Percentiles rank a stretch among this genome's conserved stretches.
Evolutionary conservation across 1,284 basidiomycete genomes (phyloP).

Genomic region (Ganoderma sinense): DNA sequence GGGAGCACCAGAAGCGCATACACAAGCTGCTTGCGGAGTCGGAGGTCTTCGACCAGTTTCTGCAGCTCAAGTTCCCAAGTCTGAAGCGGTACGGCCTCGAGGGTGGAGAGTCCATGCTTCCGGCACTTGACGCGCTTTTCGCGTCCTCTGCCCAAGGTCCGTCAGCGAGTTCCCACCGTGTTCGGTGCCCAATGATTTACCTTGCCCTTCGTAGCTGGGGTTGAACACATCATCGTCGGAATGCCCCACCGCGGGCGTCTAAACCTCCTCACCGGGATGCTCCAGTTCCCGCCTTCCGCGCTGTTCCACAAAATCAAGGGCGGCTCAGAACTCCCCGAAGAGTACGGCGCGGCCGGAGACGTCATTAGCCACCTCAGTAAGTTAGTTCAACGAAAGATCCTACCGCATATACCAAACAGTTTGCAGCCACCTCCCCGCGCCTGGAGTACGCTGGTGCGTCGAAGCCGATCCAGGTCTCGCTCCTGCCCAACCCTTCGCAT

Average conservation of each 20-base stretch:
- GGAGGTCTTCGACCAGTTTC: slow-evolving; percentile 85
- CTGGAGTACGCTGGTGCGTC: slow-evolving; percentile 60
- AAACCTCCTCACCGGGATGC: slow-evolving; percentile 83
- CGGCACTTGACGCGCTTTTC: slow-evolving; percentile 83
- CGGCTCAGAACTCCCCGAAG: slow-evolving; percentile 73
- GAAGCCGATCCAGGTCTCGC: slow-evolving; percentile 71
- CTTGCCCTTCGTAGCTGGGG: slow-evolving; percentile 54
- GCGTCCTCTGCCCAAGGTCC: slow-evolving; percentile 67
- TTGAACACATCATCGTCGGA: slow-evolving; percentile 76
- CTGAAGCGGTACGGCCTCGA: slow-evolving; percentile 87
- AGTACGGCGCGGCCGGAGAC: slow-evolving; percentile 78
- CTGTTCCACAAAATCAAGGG: slow-evolving; percentile 90
- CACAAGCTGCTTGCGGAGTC: slow-evolving; percentile 76
- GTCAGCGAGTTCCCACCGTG: slow-evolving; percentile 13
- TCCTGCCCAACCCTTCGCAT: slow-evolving; percentile 90
- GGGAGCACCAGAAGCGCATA: slow-evolving; percentile 59
- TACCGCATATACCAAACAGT: slow-evolving; percentile 5
- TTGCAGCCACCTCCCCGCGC: slow-evolving; percentile 64
- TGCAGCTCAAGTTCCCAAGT: slow-evolving; percentile 85
- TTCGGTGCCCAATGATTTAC: not conserved
- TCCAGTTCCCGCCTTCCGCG: slow-evolving; percentile 69
- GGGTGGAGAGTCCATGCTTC: slow-evolving; percentile 91
- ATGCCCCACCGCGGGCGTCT: slow-evolving; percentile 92
- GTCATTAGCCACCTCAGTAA: slow-evolving; percentile 85
- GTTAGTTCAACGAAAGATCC: slow-evolving; percentile 23